phyloP scores from a whole-genome alignment of 2,329 filamentous ascomycete species.

The Chalaropsis ovoidea region DNA sequence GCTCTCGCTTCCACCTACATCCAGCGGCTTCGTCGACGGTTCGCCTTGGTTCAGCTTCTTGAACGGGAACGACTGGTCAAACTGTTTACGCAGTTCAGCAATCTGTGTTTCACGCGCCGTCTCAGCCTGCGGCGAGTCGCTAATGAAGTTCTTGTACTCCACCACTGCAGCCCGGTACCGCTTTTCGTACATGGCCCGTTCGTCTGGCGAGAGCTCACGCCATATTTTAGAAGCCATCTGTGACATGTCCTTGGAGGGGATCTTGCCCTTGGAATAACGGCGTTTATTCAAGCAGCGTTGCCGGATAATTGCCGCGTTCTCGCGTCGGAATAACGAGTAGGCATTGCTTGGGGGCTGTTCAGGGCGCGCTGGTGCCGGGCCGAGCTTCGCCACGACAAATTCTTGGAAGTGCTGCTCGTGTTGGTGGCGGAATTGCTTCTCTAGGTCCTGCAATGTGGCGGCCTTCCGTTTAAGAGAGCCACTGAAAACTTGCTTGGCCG shows the following conservation, averaged over 20 bases:
- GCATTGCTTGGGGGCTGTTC: conserved; percentile 68
- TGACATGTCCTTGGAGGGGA: conserved; percentile 23
- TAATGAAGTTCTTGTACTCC: conserved; percentile 43
- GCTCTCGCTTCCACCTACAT: neutral
- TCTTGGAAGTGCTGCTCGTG: conserved; percentile 48
- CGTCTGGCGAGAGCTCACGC: conserved; percentile 71
- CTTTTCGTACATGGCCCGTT: conserved; percentile 60
- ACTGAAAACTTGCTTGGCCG: conserved; percentile 46
- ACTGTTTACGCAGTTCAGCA: conserved; percentile 42
- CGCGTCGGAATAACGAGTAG: conserved; percentile 81
- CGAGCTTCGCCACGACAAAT: conserved; percentile 49
- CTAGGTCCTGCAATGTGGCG: conserved; percentile 22
- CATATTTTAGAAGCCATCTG: conserved; percentile 77
- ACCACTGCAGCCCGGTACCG: conserved; percentile 49
- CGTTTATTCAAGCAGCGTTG: conserved; percentile 45
- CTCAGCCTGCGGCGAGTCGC: conserved; percentile 33
- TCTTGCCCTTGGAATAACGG: conserved; percentile 15
- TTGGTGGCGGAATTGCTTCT: conserved; percentile 43
- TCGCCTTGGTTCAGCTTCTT: conserved; percentile 27
- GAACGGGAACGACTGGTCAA: conserved; percentile 42
- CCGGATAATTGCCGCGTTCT: conserved; percentile 54
- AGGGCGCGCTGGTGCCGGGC: conserved; percentile 64
- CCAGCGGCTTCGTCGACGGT: neutral
- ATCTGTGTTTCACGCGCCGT: conserved; percentile 64
- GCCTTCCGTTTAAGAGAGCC: conserved; percentile 47